Evolutionary conservation across 805 yeast genomes (phyloP), one percentile per base, ranked within the genome.

Genomic region (Candida nanaspora): DNA sequence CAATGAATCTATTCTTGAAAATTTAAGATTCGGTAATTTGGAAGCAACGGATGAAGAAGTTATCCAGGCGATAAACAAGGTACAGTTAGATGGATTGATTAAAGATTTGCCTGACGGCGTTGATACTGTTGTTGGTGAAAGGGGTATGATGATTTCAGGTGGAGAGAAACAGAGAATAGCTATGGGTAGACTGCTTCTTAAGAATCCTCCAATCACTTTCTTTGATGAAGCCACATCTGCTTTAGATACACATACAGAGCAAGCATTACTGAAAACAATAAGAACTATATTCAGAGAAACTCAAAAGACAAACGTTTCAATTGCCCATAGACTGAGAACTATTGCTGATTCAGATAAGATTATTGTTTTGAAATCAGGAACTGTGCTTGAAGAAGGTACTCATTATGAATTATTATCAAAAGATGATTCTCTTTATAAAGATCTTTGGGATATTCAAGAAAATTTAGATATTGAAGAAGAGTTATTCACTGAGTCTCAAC

Each of bases 111-210:
- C 98, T 0, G 84, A 85, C 13, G 96, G 97, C 1, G 67, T 75
- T 32, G 68, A 82, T 23, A 93, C 98, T 0, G 69, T 86, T 43
- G 98, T 93, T 15, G 98, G 98, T 37, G 98, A 93, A 61, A 70
- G 94, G 56, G 98, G 98, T n/a, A 73, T 93, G 74, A 93, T 93
- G 98, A 89, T 93, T 36, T 87, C 96, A 21, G 98, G 98, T n/a
- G 98, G 98, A 45, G 98, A 93, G 59, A 89, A 93, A 59, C 98
- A 93, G 63, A 69, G 98, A 46, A 68, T 93, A 33, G 98, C 98
- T 0, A 87, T 93, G 48, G 93, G 97, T 1, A 72, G 98, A 47
- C 76, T 93, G n/a, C 61, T 93, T 34, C 64, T 93, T 50, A 93
- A 93, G 61, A 72, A 78, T 47, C 78, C 97, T 0, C 91, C 93